A percentile compares a stretch with the other conserved stretches of the same genome.
These are phyloP conservation scores for Fusarium torreyae DNA, from an alignment of 2,329 filamentous ascomycete species.

Conservation along the genomic window DNA sequence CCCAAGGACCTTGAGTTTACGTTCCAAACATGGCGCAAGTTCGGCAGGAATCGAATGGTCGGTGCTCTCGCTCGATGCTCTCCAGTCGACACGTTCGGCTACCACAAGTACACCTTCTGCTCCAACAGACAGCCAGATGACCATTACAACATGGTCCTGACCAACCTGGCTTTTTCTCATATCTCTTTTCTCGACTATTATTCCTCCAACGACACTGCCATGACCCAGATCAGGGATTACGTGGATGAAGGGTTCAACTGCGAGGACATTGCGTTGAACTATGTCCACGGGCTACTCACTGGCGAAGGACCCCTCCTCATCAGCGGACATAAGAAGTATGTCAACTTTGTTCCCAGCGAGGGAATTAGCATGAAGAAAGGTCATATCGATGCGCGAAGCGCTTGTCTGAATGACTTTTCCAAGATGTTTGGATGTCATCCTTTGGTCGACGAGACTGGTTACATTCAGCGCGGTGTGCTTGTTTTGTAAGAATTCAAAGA, in stretches of 20 bases:
- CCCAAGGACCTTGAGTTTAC: constrained; percentile 59
- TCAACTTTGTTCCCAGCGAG: constrained; percentile 51
- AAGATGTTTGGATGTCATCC: constrained; percentile 56
- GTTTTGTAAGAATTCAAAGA: constrained; percentile 38
- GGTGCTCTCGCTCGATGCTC: constrained; percentile 58
- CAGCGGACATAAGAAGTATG: constrained; percentile 52
- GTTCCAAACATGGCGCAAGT: constrained; percentile 59
- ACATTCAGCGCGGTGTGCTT: constrained; percentile 53
- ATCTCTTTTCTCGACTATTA: constrained; percentile 59
- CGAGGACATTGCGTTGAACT: constrained; percentile 60
- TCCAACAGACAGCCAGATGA: constrained; percentile 44
- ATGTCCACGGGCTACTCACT: constrained; percentile 54
- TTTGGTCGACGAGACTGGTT: constrained; percentile 53
- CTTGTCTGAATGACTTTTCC: constrained; percentile 56
- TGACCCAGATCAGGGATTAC: constrained; percentile 54
- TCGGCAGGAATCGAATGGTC: constrained; percentile 54
- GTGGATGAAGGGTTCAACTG: constrained; percentile 59
- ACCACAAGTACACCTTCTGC: constrained; percentile 55
- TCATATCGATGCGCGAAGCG: constrained; percentile 54
- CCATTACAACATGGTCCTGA: constrained; percentile 56
- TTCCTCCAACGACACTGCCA: constrained; percentile 53
- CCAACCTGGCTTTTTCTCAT: constrained; percentile 57
- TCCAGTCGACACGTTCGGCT: constrained; percentile 43
- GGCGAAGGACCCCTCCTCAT: constrained; percentile 55
- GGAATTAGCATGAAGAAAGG: constrained; percentile 55